Conservation (phyloP, 1,284 basidiomycete species). For the Tausonia pullulans region DNA sequence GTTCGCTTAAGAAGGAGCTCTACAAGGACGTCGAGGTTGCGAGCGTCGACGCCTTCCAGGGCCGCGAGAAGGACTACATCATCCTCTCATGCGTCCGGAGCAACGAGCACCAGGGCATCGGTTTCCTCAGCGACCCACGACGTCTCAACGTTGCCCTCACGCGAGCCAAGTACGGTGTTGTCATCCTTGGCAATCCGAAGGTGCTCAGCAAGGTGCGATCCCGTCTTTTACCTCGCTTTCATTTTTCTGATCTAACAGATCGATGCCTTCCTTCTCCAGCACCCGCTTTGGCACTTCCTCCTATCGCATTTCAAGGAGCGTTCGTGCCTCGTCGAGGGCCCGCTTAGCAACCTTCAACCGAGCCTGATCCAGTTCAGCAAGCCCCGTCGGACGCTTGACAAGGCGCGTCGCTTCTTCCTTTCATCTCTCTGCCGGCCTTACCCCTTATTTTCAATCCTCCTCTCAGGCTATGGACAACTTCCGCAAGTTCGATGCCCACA, state of each 20-base stretch:
- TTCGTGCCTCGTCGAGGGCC: slow-evolving; percentile 86
- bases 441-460: too few species aligned
- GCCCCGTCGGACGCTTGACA: slow-evolving; percentile 69
- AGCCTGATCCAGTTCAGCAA: slow-evolving; percentile 99
- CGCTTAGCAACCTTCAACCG: slow-evolving; percentile 87
- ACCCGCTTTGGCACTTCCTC: slow-evolving; percentile 96
- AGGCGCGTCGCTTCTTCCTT: slow-evolving; percentile 26
- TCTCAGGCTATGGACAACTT: slow-evolving; percentile 66
- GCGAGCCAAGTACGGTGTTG: slow-evolving; percentile 93
- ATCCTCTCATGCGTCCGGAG: slow-evolving; percentile 97
- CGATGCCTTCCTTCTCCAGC: slow-evolving; percentile 43
- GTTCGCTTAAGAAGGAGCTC: slow-evolving; percentile 92
- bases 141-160: slow-evolving; percentile 95
- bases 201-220: slow-evolving; percentile 84
- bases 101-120: slow-evolving; percentile 99
- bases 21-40: slow-evolving; percentile 99
- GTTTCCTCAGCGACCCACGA: slow-evolving; percentile 95
- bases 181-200: slow-evolving; percentile 96
- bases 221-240: slow-evolving; percentile 1
- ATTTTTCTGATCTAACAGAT: background rate
- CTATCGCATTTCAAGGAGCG: slow-evolving; percentile 98
- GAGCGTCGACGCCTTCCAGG: slow-evolving; percentile 98
- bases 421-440: background rate
- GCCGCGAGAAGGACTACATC: slow-evolving; percentile 99
- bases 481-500: slow-evolving; percentile 62